Conservation (phyloP, 2,329 filamentous ascomycete species). For the Fusarium kyushuense region DNA sequence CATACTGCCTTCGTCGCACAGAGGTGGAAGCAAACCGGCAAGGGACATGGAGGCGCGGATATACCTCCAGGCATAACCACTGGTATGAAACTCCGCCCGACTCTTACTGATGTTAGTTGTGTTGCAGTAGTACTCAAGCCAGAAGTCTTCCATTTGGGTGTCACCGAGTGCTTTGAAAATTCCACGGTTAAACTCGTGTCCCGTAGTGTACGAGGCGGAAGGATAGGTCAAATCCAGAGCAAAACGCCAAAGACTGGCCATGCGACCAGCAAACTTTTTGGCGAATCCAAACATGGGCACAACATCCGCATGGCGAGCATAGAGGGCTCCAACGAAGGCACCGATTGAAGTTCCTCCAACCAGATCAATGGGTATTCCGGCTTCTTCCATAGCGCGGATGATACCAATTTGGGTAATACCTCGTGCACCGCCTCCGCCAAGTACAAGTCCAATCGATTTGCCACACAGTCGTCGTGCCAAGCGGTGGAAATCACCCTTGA, state of each 20-base stretch:
- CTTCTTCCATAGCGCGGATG: conserved; percentile 94
- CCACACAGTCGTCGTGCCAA: conserved; percentile 90
- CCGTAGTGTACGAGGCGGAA: conserved; percentile 95
- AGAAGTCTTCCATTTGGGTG: conserved; percentile 98
- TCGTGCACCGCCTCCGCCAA: conserved; percentile 92
- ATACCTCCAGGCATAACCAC: conserved; percentile 97
- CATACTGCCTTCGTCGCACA: conserved; percentile 98
- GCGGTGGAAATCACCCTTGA: conserved; percentile 96
- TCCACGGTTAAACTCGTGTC: conserved; percentile 97
- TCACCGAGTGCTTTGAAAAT: conserved; percentile 99
- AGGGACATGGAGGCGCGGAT: conserved; percentile 97
- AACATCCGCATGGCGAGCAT: conserved; percentile 94
- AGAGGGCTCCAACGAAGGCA: conserved; percentile 92
- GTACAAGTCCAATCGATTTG: conserved; percentile 92
- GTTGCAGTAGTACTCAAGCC: conserved; percentile 99
- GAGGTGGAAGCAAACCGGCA: conserved; percentile 88
- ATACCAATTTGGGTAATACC: conserved; percentile 94
- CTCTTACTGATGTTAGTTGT: conserved; percentile 98
- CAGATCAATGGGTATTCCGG: conserved; percentile 94
- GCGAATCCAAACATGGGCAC: conserved; percentile 96
- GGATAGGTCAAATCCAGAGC: conserved; percentile 96
- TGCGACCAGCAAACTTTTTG: conserved; percentile 98
- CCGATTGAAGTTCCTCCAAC: conserved; percentile 97
- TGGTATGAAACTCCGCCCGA: conserved; percentile 91
- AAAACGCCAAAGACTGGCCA: conserved; percentile 99